Evolutionary conservation across 2,329 filamentous ascomycete species (phyloP).

Genomic region (Talaromyces sp.): DNA sequence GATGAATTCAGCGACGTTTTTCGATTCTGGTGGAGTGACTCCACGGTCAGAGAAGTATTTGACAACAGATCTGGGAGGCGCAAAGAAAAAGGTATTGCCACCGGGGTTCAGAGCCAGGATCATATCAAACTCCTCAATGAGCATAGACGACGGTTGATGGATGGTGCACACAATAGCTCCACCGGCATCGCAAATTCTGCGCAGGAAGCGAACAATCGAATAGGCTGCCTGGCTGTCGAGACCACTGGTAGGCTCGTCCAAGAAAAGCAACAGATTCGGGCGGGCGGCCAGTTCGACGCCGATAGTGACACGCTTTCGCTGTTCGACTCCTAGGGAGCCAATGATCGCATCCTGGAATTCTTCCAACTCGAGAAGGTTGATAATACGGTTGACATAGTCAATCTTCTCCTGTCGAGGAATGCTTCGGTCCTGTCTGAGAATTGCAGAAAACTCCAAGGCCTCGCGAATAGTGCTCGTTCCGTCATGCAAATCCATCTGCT

Average conservation of each 20-base stretch:
- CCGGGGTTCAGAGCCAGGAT: slow-evolving; percentile 64
- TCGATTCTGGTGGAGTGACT: slow-evolving; percentile 59
- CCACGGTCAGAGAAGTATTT: slow-evolving; percentile 65
- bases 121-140: slow-evolving; percentile 70
- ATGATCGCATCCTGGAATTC: slow-evolving; percentile 65
- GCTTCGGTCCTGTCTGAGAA: slow-evolving; percentile 55
- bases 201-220: slow-evolving; percentile 63
- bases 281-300: slow-evolving; percentile 68
- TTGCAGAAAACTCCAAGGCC: slow-evolving; percentile 63
- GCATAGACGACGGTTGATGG: slow-evolving; percentile 63
- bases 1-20: slow-evolving; percentile 63
- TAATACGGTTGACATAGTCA: slow-evolving; percentile 61
- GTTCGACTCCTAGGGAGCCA: slow-evolving; percentile 60
- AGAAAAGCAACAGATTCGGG: slow-evolving; percentile 61
- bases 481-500: slow-evolving; percentile 69
- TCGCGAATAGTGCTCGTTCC: slow-evolving; percentile 62
- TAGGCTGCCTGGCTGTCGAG: slow-evolving; percentile 65
- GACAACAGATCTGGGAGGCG: slow-evolving; percentile 61
- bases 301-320: slow-evolving; percentile 67
- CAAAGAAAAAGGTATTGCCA: slow-evolving; percentile 69
- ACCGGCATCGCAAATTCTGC: slow-evolving; percentile 61
- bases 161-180: slow-evolving; percentile 71
- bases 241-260: slow-evolving; percentile 68
- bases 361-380: slow-evolving; percentile 59
- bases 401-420: slow-evolving; percentile 57